These are phyloP conservation scores for Cladosporium velox DNA, from an alignment of 2,329 filamentous ascomycete genomes.

Conservation along the genomic window DNA sequence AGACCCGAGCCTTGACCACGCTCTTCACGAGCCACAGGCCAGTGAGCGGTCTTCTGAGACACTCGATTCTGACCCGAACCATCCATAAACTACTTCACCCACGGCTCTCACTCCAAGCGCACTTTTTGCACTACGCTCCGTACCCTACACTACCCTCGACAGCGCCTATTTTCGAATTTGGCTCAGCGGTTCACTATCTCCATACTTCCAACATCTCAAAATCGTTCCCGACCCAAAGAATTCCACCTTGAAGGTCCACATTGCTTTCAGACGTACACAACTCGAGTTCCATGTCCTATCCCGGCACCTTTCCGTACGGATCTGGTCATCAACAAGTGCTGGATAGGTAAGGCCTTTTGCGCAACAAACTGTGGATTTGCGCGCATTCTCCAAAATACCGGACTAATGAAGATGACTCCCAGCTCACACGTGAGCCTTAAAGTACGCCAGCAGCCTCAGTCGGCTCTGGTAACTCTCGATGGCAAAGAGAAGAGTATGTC, in stretches of 20 bases:
- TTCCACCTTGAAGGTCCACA: not conserved
- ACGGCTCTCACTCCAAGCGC: conserved; percentile 16
- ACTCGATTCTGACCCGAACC: conserved; percentile 21
- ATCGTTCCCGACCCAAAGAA: conserved; percentile 12
- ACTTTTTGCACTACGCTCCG: conserved; percentile 10
- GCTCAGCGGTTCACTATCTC: conserved; percentile 16
- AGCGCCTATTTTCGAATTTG: conserved; percentile 18
- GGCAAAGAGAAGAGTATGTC: conserved; percentile 72
- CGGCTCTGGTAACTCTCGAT: conserved; percentile 64
- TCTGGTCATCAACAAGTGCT: conserved; percentile 23
- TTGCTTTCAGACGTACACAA: not conserved
- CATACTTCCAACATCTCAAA: conserved; percentile 13
- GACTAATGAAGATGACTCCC: conserved; percentile 22
- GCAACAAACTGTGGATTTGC: conserved; percentile 14
- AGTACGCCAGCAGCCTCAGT: conserved; percentile 67
- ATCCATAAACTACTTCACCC: conserved; percentile 19
- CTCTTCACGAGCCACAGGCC: conserved; percentile 21
- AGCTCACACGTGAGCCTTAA: conserved; percentile 50
- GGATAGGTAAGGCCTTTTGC: conserved; percentile 21
- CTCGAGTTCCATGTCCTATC: conserved; percentile 23
- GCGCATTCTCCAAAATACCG: conserved; percentile 8
- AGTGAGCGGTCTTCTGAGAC: conserved; percentile 21
- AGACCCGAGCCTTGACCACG: conserved; percentile 17
- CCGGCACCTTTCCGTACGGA: conserved; percentile 22
- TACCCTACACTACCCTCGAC: conserved; percentile 15